These are phyloP conservation scores for Echeveria elegans DNA, from an alignment of 164 flowering plant genomes.

Conservation along the genomic window DNA sequence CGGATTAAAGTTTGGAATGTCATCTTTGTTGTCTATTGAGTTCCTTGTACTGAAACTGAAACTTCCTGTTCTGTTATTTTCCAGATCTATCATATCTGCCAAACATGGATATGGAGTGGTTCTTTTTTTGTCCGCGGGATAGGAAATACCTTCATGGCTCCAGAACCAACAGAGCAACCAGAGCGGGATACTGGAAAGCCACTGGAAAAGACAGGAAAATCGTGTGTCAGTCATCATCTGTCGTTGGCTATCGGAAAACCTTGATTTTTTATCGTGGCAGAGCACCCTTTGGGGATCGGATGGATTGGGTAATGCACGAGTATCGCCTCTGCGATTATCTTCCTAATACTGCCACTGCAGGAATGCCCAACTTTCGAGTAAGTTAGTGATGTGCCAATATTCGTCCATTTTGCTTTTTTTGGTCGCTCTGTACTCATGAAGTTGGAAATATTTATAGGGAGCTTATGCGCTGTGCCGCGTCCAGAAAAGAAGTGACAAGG, in stretches of 20 bases:
- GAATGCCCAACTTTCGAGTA: constrained; percentile 36
- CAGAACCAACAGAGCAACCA: constrained; percentile 85
- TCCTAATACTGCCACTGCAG: constrained; percentile 16
- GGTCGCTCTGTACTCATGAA: background rate
- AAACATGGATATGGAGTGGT: constrained; percentile 84
- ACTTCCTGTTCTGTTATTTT: constrained; percentile 7
- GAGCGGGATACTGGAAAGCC: constrained; percentile 95
- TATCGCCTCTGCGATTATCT: constrained; percentile 73
- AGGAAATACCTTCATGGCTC: constrained; percentile 86
- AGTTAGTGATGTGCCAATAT: background rate
- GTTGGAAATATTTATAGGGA: constrained; percentile 31
- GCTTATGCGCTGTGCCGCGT: constrained; percentile 80
- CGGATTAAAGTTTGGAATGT: background rate
- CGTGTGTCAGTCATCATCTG: constrained; percentile 40
- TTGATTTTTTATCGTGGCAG: constrained; percentile 82
- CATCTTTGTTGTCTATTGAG: background rate
- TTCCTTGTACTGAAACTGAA: background rate
- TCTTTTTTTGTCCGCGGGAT: constrained; percentile 87
- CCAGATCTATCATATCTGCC: constrained; percentile 90
- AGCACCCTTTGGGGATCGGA: constrained; percentile 79
- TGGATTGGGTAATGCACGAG: constrained; percentile 92
- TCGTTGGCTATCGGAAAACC: constrained; percentile 67
- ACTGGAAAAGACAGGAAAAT: constrained; percentile 88
- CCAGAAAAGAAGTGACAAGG: constrained; percentile 46
- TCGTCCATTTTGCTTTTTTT: background rate